Base-by-base conservation (phyloP, 345 rosid species). In the Rubroshorea leprosula region DNA sequence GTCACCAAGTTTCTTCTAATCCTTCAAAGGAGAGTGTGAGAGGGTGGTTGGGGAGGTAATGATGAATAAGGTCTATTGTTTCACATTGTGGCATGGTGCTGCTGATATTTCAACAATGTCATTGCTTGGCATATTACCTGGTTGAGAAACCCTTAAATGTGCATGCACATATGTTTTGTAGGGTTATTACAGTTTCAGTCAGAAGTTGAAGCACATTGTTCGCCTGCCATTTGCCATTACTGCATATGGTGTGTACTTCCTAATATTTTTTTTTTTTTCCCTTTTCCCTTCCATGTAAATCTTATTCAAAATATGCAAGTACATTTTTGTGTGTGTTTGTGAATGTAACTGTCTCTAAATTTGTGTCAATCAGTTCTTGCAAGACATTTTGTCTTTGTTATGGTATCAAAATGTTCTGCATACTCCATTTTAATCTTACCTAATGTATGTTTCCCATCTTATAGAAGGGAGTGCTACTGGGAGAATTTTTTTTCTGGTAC, bases 141-240 rank as follows among this genome's bases (percentile, higher is more conserved):
- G n/a, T n/a, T n/a, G n/a, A n/a, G n/a, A n/a, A n/a, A n/a, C 63
- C 26, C 48, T 16, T 39, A 8, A 21, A 11, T 61, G 27, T n/a
- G 22, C 21, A 18, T 39, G 29, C 52, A 45, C 29, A 47, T 16
- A 23, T 68, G 55, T 75, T 60, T 60, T 72, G 62, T 62, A 91
- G 96, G 98, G 98, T 56, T 91, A 91, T 68, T 91, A 91, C 71
- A 88, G 92, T 81, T 90, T 88, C 82, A 91, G 98, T 73, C 92
- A 88, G 80, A 91, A 91, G 77, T 71, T 91, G 80, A 91, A 91
- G 89, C 92, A 91, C 71, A 68, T 91, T 64, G 98, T 87, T 62
- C 92, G 95, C 46, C 76, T 88, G 25, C 92, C 96, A 27, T 91
- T 91, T 73, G 91, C 98, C 50, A 76, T 88, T 47, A 74, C 88